Evolutionary conservation across 2,329 filamentous ascomycete species (phyloP), one percentile per base, ranked within the genome.

Genomic region (Fusarium sublunatum): DNA sequence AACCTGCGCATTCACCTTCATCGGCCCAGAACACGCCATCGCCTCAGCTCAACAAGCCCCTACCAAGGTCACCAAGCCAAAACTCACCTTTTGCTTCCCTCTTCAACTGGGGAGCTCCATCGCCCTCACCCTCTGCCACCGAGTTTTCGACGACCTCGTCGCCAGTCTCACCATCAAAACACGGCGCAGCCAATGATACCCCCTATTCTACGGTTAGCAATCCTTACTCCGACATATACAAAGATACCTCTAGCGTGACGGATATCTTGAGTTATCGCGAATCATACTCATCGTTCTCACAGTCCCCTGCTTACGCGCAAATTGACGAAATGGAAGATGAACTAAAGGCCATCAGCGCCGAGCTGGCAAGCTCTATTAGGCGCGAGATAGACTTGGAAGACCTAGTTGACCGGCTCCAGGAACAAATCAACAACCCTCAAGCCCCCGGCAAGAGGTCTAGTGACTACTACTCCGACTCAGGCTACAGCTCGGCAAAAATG

Each of bases 401-500:
- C 75, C 83, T 98, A 42, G 89, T 98, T 1, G 95, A 99, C 67
- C 85, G 91, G 55, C 80, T 96, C 68, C 93, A 97, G 74, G 81
- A 87, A n/a, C 93, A 97, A 72, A 83, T 83, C 63, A 84, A 82
- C 75, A 83, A 87, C 76, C 72, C 83, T 71, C 78, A 82, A 75
- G 73, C 81, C 67, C 70, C 83, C 26, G 88, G 86, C 63, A 90
- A 91, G 74, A 86, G 94, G 59, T 96, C 92, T 9, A 98, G 95
- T 78, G 95, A 99, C 78, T 98, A 99, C 79, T 99, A 95, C 75
- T 99, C 95, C 3, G 95, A 99, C 75, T 97, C 93, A 6, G 95
- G 95, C 29, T 90, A 92, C 55, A 94, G 92, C 75, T 94, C 92
- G 1, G 85, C 91, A 49, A 91, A 92, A 71, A 90, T 89, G 71